phyloP scores from a whole-genome alignment of 805 yeast genomes.

The Lipomyces yamanashiensis region DNA sequence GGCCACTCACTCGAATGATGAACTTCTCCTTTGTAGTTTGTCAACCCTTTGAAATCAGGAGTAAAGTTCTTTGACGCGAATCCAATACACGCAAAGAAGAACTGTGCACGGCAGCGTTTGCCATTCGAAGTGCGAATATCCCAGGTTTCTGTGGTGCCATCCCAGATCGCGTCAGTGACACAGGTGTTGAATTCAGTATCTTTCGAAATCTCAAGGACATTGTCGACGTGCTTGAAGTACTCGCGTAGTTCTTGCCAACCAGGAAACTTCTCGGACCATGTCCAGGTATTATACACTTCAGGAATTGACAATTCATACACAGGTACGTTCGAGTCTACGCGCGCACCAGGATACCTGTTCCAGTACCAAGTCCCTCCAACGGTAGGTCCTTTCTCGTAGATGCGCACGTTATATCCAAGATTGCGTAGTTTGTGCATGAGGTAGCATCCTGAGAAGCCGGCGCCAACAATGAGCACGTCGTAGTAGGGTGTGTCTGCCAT shows the following conservation, averaged over 20 bases:
- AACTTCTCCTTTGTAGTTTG: constrained; percentile 38
- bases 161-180: constrained; percentile 38
- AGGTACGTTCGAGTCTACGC: constrained; percentile 44
- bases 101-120: constrained; percentile 17
- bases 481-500: constrained; percentile 13
- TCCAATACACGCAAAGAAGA: constrained; percentile 31
- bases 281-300: constrained; percentile 42
- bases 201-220: constrained; percentile 39
- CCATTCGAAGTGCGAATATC: constrained; percentile 36
- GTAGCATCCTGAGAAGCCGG: constrained; percentile 34
- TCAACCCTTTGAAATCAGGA: constrained; percentile 41
- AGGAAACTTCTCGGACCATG: constrained; percentile 42
- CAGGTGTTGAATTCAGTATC: constrained; percentile 39
- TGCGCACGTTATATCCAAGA: constrained; percentile 34
- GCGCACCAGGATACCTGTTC: constrained; percentile 42
- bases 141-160: constrained; percentile 40
- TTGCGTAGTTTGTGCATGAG: constrained; percentile 35
- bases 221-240: constrained; percentile 43
- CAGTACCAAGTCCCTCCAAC: constrained; percentile 42
- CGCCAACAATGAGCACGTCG: constrained; percentile 21
- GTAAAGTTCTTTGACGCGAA: constrained; percentile 41
- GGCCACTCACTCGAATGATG: constrained; percentile 44
- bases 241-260: constrained; percentile 40
- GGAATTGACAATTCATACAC: constrained; percentile 41
- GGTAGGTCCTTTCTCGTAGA: constrained; percentile 34